phyloP scores from a whole-genome alignment of 2,329 filamentous ascomycete species.

The Cordyceps militaris region DNA sequence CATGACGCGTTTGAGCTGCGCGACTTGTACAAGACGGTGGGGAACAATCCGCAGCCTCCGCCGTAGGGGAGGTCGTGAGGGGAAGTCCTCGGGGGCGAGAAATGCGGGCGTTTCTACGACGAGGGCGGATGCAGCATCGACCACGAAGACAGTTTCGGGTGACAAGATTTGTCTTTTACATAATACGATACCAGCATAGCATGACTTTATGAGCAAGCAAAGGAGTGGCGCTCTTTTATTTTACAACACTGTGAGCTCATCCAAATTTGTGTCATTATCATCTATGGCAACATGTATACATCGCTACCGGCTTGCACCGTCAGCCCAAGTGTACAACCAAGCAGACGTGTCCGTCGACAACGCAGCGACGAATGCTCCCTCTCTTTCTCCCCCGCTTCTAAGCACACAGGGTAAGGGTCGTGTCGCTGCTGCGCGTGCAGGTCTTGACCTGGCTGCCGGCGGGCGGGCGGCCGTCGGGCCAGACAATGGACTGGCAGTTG shows the following conservation, averaged over 20 bases:
- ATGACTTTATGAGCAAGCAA: conserved; percentile 2
- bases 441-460: conserved; percentile 32
- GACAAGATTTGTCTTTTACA: background rate
- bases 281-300: background rate
- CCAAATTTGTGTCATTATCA: background rate
- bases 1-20: conserved; percentile 58
- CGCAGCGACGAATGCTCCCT: background rate
- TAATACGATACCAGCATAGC: conserved; percentile 9
- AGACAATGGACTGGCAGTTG: conserved; percentile 30
- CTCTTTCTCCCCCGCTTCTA: background rate
- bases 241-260: background rate
- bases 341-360: too few species aligned
- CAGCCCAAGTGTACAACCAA: too few species aligned
- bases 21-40: conserved; percentile 57
- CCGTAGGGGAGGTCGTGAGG: background rate
- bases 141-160: background rate
- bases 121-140: background rate
- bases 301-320: background rate
- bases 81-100: background rate
- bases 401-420: conserved; percentile 31
- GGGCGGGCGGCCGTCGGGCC: conserved; percentile 28
- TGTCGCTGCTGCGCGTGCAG: conserved; percentile 26
- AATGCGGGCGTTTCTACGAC: background rate
- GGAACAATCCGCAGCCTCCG: conserved; percentile 42
- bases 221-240: background rate